Conservation (phyloP, 495 filamentous ascomycete species). For the Geoglossum glabrum region DNA sequence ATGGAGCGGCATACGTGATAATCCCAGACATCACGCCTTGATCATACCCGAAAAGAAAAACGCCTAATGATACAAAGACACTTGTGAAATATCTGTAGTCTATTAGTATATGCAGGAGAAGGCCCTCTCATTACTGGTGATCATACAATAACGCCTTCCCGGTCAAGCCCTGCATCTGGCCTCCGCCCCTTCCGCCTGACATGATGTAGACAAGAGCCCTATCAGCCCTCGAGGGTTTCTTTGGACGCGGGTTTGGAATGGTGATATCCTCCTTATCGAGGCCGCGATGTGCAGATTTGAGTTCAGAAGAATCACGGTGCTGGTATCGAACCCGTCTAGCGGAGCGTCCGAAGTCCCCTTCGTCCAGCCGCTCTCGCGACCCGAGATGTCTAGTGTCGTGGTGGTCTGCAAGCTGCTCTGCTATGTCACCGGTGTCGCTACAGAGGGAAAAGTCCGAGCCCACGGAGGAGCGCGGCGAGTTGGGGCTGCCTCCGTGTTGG, state of each 20-base stretch:
- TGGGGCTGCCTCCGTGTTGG: conserved; percentile 20
- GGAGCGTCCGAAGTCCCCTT: conserved; percentile 27
- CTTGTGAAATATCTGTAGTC: conserved; percentile 74
- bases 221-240: conserved; percentile 40
- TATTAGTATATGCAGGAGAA: background rate
- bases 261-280: conserved; percentile 63
- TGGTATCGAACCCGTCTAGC: conserved; percentile 28
- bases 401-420: conserved; percentile 65
- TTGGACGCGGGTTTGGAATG: conserved; percentile 49
- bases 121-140: background rate
- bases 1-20: conserved; percentile 56
- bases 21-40: conserved; percentile 99
- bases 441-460: conserved; percentile 61
- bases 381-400: conserved; percentile 63
- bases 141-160: conserved; percentile 85
- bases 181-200: conserved; percentile 46
- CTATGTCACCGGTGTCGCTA: conserved; percentile 86
- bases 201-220: conserved; percentile 62
- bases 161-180: conserved; percentile 70
- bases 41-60: conserved; percentile 97
- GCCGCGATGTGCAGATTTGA: conserved; percentile 18
- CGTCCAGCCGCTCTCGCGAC: conserved; percentile 40
- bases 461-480: conserved; percentile 26
- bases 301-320: conserved; percentile 12
- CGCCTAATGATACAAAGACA: conserved; percentile 92